These are phyloP conservation scores for Metrosideros polymorpha DNA, from an alignment of 441 rosid species.

Conservation along the genomic window DNA sequence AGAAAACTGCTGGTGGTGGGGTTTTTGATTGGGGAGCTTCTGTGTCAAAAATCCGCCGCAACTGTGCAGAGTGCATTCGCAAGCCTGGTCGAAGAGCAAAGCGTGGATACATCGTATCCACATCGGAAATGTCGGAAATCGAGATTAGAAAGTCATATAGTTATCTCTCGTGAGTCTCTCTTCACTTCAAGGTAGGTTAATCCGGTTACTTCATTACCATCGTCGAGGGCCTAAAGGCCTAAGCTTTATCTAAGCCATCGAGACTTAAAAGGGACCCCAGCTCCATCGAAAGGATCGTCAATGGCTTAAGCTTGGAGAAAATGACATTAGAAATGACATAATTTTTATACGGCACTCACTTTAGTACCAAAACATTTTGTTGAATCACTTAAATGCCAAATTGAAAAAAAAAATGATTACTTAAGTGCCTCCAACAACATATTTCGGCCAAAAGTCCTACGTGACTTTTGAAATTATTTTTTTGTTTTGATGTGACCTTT, in stretches of 20 bases:
- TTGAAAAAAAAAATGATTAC: neutral
- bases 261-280: neutral
- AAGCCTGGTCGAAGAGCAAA: neutral
- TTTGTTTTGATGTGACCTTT: neutral
- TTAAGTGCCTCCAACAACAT: neutral
- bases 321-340: accelerated
- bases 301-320: neutral
- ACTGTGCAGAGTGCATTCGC: neutral
- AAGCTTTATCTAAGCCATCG: neutral
- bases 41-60: accelerated
- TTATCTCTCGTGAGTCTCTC: neutral
- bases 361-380: accelerated
- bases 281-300: accelerated
- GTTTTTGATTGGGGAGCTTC: neutral
- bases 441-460: accelerated
- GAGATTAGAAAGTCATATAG: neutral
- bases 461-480: neutral
- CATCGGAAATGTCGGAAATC: neutral
- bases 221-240: neutral
- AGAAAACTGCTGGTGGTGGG: neutral
- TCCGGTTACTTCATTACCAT: neutral
- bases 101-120: neutral
- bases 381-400: accelerated
- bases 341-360: accelerated
- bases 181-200: neutral